These are phyloP conservation scores for Kwoniella dendrophila DNA, from an alignment of 768 basidiomycete genomes.

Conservation along the genomic window DNA sequence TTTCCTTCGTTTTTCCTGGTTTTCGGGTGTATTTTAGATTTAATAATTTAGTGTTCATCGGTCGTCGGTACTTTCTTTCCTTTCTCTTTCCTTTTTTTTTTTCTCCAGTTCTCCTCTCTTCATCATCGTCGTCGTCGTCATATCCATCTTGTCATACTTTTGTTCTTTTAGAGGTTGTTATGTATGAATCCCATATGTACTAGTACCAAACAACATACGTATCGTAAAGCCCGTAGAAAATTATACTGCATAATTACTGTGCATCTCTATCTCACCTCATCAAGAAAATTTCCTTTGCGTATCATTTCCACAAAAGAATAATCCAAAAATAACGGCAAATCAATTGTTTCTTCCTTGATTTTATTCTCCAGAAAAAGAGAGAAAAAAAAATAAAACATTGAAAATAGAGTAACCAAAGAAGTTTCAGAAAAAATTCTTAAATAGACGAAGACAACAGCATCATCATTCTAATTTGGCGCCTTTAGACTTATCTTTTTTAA, in stretches of 20 bases:
- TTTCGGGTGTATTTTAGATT: constrained; percentile 6
- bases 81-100: neutral
- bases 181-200: no score
- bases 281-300: no score
- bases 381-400: constrained; percentile 1
- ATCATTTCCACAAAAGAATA: no score
- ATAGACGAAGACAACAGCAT: neutral
- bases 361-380: neutral
- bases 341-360: no score
- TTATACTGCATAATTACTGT: no score
- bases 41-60: constrained; percentile 7
- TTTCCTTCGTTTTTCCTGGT: neutral
- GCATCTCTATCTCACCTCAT: no score
- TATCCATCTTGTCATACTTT: no score
- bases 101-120: neutral
- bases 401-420: neutral
- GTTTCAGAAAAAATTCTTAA: no score
- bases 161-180: no score
- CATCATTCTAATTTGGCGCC: neutral
- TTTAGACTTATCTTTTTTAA: constrained; percentile 3
- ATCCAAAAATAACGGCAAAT: no score
- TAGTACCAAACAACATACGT: no score
- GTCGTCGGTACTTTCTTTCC: constrained; percentile 6
- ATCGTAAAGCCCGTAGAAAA: no score
- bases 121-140: neutral